A percentile compares a stretch with the other conserved stretches of the same genome.
Evolutionary conservation across 495 filamentous ascomycete genomes (phyloP).

Genomic region (Penicillium verhagenii): DNA sequence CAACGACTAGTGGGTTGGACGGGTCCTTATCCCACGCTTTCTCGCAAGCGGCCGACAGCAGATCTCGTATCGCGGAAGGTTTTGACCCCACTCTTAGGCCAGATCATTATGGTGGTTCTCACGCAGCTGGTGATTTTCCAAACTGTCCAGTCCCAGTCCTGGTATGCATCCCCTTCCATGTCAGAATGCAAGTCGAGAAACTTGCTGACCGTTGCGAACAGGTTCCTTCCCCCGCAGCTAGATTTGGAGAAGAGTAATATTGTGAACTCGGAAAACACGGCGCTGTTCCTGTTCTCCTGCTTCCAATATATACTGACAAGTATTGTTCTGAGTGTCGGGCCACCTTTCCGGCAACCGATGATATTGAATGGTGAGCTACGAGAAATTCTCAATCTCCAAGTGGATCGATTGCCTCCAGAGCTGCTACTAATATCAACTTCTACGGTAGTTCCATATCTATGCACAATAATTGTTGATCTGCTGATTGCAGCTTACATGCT

Average conservation of each 20-base stretch:
- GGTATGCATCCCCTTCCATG: constrained; percentile 49
- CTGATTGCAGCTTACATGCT: constrained; percentile 74
- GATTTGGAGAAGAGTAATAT: constrained; percentile 76
- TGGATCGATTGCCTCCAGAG: not conserved
- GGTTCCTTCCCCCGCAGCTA: constrained; percentile 77
- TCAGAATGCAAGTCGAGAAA: not conserved
- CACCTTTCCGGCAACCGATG: constrained; percentile 83
- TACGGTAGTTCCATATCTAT: constrained; percentile 65
- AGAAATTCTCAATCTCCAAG: not conserved
- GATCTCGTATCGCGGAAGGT: constrained; percentile 93
- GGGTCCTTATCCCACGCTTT: constrained; percentile 74
- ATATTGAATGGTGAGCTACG: constrained; percentile 67
- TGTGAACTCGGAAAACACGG: constrained; percentile 87
- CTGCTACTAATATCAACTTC: not conserved
- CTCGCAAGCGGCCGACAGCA: constrained; percentile 83
- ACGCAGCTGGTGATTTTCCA: constrained; percentile 73
- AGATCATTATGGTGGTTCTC: constrained; percentile 78
- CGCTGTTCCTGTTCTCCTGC: constrained; percentile 83
- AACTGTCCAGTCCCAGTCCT: constrained; percentile 70
- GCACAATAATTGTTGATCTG: constrained; percentile 67
- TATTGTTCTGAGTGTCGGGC: constrained; percentile 83
- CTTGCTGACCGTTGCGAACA: constrained; percentile 23
- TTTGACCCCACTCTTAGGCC: constrained; percentile 82
- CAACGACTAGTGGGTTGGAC: constrained; percentile 85
- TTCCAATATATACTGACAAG: constrained; percentile 93